Percentiles rank a stretch among this genome's conserved stretches.
Evolutionary conservation across 2,329 filamentous ascomycete genomes (phyloP).

Genomic region (Onygenales sp.): DNA sequence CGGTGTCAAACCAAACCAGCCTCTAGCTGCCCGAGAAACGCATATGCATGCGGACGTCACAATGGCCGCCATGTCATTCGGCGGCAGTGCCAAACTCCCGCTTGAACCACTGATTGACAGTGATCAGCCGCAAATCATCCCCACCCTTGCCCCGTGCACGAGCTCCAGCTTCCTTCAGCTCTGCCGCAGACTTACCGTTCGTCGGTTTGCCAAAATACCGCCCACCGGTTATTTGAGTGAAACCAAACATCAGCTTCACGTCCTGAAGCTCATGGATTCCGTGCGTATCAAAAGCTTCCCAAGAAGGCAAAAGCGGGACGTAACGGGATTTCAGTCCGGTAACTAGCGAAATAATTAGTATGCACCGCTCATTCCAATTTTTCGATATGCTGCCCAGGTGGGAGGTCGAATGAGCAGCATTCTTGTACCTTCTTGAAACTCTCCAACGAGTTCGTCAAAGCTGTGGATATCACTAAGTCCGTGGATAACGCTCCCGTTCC

Average conservation of each 20-base stretch:
- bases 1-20: too few species aligned
- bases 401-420: background rate
- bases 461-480: constrained; percentile 27
- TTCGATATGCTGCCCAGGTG: background rate
- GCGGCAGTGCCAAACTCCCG: background rate
- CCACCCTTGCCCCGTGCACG: background rate
- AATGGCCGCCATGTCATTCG: background rate
- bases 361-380: background rate
- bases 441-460: constrained; percentile 20
- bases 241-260: constrained; percentile 29
- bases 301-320: constrained; percentile 19
- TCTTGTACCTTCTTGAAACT: constrained; percentile 24
- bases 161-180: constrained; percentile 1
- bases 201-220: constrained; percentile 1
- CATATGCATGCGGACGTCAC: background rate
- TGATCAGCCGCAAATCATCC: background rate
- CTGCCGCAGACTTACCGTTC: background rate
- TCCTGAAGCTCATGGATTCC: constrained; percentile 25
- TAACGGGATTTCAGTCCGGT: constrained; percentile 25
- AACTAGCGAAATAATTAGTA: constrained; percentile 2
- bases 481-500: constrained; percentile 29
- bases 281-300: constrained; percentile 25
- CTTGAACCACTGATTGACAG: background rate
- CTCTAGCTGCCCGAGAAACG: background rate
- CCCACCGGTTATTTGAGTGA: constrained; percentile 26